Percentiles rank a stretch among this genome's conserved stretches.
Conservation (phyloP, 441 rosid genomes). For the Euphorbia schlechtendalii region DNA sequence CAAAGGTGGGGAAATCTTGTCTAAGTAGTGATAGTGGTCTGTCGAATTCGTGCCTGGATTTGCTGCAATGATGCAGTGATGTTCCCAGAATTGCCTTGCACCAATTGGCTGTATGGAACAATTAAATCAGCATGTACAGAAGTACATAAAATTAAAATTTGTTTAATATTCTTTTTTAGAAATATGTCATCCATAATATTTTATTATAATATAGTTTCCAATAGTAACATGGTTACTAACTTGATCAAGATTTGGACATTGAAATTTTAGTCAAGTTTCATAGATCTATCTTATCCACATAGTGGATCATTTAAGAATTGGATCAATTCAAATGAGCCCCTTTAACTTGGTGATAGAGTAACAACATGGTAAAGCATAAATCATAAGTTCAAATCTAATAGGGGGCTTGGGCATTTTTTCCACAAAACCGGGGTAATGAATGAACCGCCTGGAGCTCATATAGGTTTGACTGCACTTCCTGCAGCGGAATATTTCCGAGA, state of each 20-base stretch:
- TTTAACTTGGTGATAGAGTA: no score
- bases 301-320: no score
- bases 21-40: slow-evolving; percentile 27
- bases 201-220: slow-evolving; percentile 41
- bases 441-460: no score
- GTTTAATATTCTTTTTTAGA: slow-evolving; percentile 6
- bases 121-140: slow-evolving; percentile 16
- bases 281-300: no score
- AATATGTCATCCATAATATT: slow-evolving; percentile 43
- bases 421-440: no score
- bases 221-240: slow-evolving; percentile 34
- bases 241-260: no score
- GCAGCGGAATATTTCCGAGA: background rate
- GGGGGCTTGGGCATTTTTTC: no score
- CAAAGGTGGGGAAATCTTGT: slow-evolving; percentile 16
- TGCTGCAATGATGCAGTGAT: slow-evolving; percentile 48
- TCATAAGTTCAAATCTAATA: no score
- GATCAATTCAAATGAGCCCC: no score
- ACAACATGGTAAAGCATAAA: no score
- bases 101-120: slow-evolving; percentile 45
- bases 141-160: background rate
- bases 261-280: no score
- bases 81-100: slow-evolving; percentile 51
- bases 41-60: slow-evolving; percentile 38
- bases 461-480: background rate